Conservation (phyloP, 805 yeast genomes). For the Hanseniaspora occidentalis region DNA sequence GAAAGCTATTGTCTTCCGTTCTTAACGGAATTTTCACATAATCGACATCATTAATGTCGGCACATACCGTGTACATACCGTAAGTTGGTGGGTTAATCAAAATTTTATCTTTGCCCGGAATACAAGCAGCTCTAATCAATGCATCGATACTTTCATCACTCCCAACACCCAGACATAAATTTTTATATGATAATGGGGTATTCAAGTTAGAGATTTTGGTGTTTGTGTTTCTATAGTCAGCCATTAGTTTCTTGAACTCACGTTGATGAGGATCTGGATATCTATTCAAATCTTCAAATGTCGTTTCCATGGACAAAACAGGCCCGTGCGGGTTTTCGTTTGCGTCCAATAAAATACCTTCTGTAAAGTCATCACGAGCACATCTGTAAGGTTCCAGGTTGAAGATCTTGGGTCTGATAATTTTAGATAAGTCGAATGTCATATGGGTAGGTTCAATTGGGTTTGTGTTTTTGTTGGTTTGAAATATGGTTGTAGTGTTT, state of each 20-base stretch:
- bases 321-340: constrained; percentile 95
- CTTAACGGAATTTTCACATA: constrained; percentile 59
- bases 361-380: constrained; percentile 90
- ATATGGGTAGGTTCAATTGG: constrained; percentile 5
- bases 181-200: constrained; percentile 38
- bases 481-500: background rate
- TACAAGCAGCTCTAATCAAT: constrained; percentile 70
- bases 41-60: constrained; percentile 78
- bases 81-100: constrained; percentile 90
- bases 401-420: constrained; percentile 78
- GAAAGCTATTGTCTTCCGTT: constrained; percentile 41
- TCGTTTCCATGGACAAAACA: constrained; percentile 36
- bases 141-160: constrained; percentile 94
- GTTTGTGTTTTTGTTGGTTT: background rate
- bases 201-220: constrained; percentile 11
- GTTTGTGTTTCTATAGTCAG: constrained; percentile 51
- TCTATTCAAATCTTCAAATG: constrained; percentile 61
- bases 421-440: constrained; percentile 19
- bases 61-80: constrained; percentile 92
- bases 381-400: constrained; percentile 85
- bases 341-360: constrained; percentile 84
- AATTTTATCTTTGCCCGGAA: constrained; percentile 73
- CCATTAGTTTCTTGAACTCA: constrained; percentile 57
- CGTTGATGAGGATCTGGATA: constrained; percentile 96
- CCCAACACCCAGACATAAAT: constrained; percentile 89